Evolutionary conservation across 768 basidiomycete genomes (phyloP), one percentile per base, ranked within the genome.

Genomic region (Suillus brevipes): DNA sequence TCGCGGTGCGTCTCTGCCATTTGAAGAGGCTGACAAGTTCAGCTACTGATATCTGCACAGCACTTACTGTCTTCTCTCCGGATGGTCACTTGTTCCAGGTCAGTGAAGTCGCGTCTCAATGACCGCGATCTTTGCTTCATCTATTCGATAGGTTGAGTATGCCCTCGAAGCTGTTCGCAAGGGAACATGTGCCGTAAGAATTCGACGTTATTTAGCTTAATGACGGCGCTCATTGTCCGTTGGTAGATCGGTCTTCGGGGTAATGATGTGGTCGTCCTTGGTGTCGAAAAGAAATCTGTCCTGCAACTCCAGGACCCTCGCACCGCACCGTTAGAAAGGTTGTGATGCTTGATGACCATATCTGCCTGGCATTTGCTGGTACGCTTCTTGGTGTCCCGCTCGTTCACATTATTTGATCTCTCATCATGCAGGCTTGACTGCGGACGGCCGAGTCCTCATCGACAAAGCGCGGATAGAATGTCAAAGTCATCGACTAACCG

Each of bases 51-150:
- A n/a, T 43, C 36, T 60, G 18, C 14, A 38, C 63, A 97, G 96
- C 96, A 56, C 89, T 99, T 68, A 99, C 97, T 68, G 95, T 97
- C 75, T 97, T 97, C 84, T 97, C 95, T 50, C 97, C 97, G 65
- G 97, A 99, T 82, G 97, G 97, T 20, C 97, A 99, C 82, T 83
- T 99, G 71, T 97, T 98, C 85, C 95, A 98, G 86, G 95, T 94
- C 66, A 79, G 50, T 64, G 37, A 60, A 43, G 68, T 69, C 77
- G 77, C 77, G 76, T 72, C 72, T 64, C 60, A 58, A 52, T 38
- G 40, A 67, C 67, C 59, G 43, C 50, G 58, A 65, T 67, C 67
- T 65, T 16, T 60, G 67, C 59, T 55, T 52, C 60, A 72, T 67
- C 67, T 73, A 43, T 68, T 73, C 66, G 65, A 58, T 78, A 99